These are phyloP conservation scores for Phyllosticta capitalensis DNA, from an alignment of 2,329 filamentous ascomycete species.

Conservation along the genomic window DNA sequence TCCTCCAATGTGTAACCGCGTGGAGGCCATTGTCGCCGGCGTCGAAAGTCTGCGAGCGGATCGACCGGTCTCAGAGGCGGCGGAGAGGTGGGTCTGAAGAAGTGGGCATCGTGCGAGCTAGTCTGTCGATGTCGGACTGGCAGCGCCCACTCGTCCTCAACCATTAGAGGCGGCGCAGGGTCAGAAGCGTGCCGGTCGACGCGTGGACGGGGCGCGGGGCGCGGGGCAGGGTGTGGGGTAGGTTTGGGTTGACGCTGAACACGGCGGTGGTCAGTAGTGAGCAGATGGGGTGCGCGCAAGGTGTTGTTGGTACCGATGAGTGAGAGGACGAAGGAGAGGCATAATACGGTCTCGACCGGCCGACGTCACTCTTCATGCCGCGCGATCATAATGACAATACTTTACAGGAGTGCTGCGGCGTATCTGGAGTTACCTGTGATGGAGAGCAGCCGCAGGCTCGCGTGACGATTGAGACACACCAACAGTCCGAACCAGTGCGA, in stretches of 20 bases:
- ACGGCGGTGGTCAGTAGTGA: not conserved
- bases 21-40: slow-evolving; percentile 30
- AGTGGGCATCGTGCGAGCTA: slow-evolving; percentile 1
- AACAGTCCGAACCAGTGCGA: not conserved
- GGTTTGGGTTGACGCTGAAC: not conserved
- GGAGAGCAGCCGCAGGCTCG: not conserved
- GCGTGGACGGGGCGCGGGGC: slow-evolving; percentile 23
- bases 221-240: slow-evolving; percentile 18
- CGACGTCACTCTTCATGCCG: not conserved
- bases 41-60: slow-evolving; percentile 26
- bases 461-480: not conserved
- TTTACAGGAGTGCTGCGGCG: not conserved
- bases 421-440: not conserved
- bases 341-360: not conserved
- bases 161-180: slow-evolving; percentile 13
- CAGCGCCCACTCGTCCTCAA: slow-evolving; percentile 9
- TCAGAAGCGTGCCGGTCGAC: slow-evolving; percentile 28
- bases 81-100: not conserved
- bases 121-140: slow-evolving; percentile 3
- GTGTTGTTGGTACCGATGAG: not conserved
- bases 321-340: not conserved
- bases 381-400: not conserved
- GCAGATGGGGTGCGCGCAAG: not conserved
- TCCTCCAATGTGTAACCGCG: slow-evolving; percentile 26
- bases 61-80: not conserved